A percentile compares a stretch with the other conserved stretches of the same genome.
phyloP scores from a whole-genome alignment of 768 basidiomycete genomes.

The Dioszegia aurantiaca region DNA sequence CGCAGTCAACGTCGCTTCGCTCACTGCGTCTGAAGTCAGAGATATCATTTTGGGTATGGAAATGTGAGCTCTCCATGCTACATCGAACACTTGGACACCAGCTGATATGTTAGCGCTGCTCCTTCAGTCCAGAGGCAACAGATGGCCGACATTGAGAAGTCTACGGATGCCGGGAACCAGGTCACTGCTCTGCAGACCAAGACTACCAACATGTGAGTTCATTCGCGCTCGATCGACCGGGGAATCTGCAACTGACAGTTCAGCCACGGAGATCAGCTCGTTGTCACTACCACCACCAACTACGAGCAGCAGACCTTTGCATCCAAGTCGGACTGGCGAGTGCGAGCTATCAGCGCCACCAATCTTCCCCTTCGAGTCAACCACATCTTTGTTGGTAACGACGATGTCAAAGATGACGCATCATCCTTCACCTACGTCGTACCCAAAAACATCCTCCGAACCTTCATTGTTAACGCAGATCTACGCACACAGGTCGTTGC shows the following conservation, averaged over 20 bases:
- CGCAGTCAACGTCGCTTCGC: constrained; percentile 94
- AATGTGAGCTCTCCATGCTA: constrained; percentile 55
- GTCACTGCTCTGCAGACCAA: constrained; percentile 96
- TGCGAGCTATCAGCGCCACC: constrained; percentile 94
- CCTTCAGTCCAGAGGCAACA: constrained; percentile 78
- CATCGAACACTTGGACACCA: not conserved
- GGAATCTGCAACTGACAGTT: not conserved
- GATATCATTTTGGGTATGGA: constrained; percentile 99
- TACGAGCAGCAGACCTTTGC: constrained; percentile 99
- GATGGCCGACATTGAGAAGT: constrained; percentile 98
- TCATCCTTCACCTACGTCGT: constrained; percentile 91
- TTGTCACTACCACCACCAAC: constrained; percentile 92
- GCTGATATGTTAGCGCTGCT: constrained; percentile 27
- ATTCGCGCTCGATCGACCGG: not conserved
- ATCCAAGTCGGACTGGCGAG: constrained; percentile 99
- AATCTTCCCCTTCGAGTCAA: constrained; percentile 93
- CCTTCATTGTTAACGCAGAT: constrained; percentile 89
- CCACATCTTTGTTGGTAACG: constrained; percentile 98
- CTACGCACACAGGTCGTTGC: constrained; percentile 94
- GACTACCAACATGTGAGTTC: constrained; percentile 61
- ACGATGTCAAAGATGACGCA: constrained; percentile 98
- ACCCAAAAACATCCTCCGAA: constrained; percentile 92
- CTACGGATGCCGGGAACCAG: constrained; percentile 86
- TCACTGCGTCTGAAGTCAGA: constrained; percentile 93
- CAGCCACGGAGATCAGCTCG: constrained; percentile 85